Conservation (phyloP, 2,329 filamentous ascomycete species). For the Fusarium sp. region DNA sequence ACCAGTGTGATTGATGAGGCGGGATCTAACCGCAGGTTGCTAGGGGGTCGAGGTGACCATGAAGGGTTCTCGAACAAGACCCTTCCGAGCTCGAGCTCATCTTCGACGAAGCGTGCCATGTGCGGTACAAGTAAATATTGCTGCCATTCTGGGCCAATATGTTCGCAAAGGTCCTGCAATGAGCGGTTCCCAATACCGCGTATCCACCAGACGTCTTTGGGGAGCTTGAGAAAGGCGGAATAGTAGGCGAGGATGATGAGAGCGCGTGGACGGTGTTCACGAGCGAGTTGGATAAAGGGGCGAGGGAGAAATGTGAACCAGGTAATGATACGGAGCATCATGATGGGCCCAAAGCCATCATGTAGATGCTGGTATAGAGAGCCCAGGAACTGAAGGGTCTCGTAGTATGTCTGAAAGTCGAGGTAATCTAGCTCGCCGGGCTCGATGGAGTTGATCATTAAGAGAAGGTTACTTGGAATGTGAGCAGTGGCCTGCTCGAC, state of each 20-base stretch:
- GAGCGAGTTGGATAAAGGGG: conserved; percentile 57
- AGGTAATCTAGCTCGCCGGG: conserved; percentile 56
- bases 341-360: conserved; percentile 56
- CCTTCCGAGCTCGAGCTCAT: conserved; percentile 52
- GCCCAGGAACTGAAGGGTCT: conserved; percentile 61
- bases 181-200: conserved; percentile 58
- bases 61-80: conserved; percentile 58
- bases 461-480: conserved; percentile 61
- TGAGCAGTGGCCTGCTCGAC: conserved; percentile 54
- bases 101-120: conserved; percentile 50
- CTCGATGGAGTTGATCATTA: conserved; percentile 60
- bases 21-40: conserved; percentile 27
- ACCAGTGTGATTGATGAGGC: conserved; percentile 32
- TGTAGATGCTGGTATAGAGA: conserved; percentile 62
- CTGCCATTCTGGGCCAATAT: conserved; percentile 56
- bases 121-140: conserved; percentile 56
- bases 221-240: conserved; percentile 61
- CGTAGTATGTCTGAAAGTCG: conserved; percentile 56
- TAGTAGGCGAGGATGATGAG: conserved; percentile 66
- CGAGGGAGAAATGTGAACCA: conserved; percentile 63
- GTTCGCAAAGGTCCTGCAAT: conserved; percentile 56
- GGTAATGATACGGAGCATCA: conserved; percentile 63
- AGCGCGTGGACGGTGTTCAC: conserved; percentile 56
- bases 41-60: conserved; percentile 50
- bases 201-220: conserved; percentile 62